A percentile compares a stretch with the other conserved stretches of the same genome.
Evolutionary conservation across 1,284 basidiomycete genomes (phyloP).

Genomic region (Vanrija pseudolonga): DNA sequence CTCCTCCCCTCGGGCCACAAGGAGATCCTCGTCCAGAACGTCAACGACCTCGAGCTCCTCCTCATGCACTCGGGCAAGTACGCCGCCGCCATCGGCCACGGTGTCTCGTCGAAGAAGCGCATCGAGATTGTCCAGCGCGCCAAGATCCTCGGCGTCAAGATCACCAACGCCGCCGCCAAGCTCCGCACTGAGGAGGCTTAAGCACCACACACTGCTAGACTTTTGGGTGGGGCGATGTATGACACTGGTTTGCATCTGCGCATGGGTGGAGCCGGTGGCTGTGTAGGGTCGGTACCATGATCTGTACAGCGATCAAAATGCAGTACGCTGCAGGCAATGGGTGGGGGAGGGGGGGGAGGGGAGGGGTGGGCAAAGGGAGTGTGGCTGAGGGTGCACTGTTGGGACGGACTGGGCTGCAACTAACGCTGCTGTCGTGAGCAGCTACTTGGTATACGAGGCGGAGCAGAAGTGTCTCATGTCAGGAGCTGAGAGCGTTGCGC

Average conservation of each 20-base stretch:
- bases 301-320: too few relatives aligned
- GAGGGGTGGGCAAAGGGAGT: too few relatives aligned
- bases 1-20: slow-evolving; percentile 90
- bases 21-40: slow-evolving; percentile 89
- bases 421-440: too few relatives aligned
- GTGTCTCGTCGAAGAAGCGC: slow-evolving; percentile 95
- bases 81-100: slow-evolving; percentile 95
- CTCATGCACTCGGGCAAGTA: slow-evolving; percentile 98
- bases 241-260: neutral
- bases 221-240: neutral
- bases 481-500: too few relatives aligned
- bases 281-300: too few relatives aligned
- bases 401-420: too few relatives aligned
- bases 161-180: slow-evolving; percentile 92
- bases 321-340: too few relatives aligned
- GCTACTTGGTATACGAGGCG: too few relatives aligned
- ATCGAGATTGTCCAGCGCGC: slow-evolving; percentile 84
- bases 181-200: slow-evolving; percentile 89
- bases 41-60: slow-evolving; percentile 85
- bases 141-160: slow-evolving; percentile 82
- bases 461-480: too few relatives aligned
- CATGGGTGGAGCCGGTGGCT: too few relatives aligned
- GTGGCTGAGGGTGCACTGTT: too few relatives aligned
- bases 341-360: too few relatives aligned
- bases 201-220: slow-evolving; percentile 4